A percentile compares a stretch with the other conserved stretches of the same genome.
Conservation (phyloP, 495 filamentous ascomycete genomes). For the Clohesyomyces aquaticus region DNA sequence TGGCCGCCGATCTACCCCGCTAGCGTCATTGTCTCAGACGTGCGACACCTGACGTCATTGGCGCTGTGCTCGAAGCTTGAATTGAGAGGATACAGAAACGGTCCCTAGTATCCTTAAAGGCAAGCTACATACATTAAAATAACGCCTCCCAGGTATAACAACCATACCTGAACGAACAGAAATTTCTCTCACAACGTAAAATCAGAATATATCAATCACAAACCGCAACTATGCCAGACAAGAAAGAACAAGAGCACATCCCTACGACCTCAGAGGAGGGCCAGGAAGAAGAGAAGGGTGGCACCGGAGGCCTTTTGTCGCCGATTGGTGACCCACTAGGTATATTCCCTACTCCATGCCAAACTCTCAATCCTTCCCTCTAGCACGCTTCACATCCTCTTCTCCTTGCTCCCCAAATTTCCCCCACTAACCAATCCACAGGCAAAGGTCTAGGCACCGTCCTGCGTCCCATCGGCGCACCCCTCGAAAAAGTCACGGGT, state of each 20-base stretch:
- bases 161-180: neutral
- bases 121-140: neutral
- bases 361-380: neutral
- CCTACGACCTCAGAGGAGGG: slow-evolving; percentile 7
- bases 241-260: slow-evolving; percentile 27
- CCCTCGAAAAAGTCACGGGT: slow-evolving; percentile 30
- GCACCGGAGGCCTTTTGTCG: slow-evolving; percentile 32
- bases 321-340: slow-evolving; percentile 35
- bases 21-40: neutral
- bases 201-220: neutral
- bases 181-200: neutral
- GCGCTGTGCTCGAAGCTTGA: neutral
- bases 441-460: slow-evolving; percentile 36
- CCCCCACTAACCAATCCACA: slow-evolving; percentile 17
- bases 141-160: neutral
- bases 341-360: slow-evolving; percentile 1
- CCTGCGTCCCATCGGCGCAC: slow-evolving; percentile 39
- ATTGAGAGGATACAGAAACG: neutral
- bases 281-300: slow-evolving; percentile 29
- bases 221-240: slow-evolving; percentile 32
- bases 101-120: neutral
- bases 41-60: neutral
- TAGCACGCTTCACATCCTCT: neutral
- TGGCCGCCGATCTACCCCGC: neutral
- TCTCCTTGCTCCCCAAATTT: neutral